Conservation (phyloP, 768 basidiomycete genomes). For the Rhodotorula diobovata region DNA sequence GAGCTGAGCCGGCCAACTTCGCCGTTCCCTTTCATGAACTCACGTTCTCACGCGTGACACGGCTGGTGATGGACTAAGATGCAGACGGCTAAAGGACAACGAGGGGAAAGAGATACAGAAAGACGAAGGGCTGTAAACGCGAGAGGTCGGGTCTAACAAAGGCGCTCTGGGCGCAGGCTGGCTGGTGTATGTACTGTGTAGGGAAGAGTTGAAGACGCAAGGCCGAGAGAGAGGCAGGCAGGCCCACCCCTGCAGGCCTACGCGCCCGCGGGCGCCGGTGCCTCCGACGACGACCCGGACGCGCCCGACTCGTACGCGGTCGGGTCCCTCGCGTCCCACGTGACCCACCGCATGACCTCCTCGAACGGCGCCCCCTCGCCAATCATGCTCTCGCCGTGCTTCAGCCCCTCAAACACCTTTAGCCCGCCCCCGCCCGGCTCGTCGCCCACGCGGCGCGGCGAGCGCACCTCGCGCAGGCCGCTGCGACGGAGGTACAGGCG, state of each 20-base stretch:
- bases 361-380: constrained; percentile 24
- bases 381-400: constrained; percentile 37
- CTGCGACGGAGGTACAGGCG: constrained; percentile 58
- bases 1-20: too few relatives aligned
- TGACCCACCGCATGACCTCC: constrained; percentile 30
- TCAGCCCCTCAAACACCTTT: constrained; percentile 30
- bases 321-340: constrained; percentile 3
- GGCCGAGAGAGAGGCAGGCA: too few relatives aligned
- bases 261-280: not conserved
- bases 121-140: too few relatives aligned
- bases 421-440: constrained; percentile 18
- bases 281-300: not conserved
- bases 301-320: constrained; percentile 6
- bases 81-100: too few relatives aligned
- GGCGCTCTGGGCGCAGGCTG: too few relatives aligned
- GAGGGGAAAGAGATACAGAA: too few relatives aligned
- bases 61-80: too few relatives aligned
- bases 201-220: too few relatives aligned
- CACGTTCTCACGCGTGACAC: too few relatives aligned
- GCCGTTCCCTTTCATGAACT: too few relatives aligned
- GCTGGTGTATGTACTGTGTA: too few relatives aligned
- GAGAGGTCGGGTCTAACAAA: too few relatives aligned
- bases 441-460: constrained; percentile 5
- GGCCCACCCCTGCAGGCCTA: not conserved
- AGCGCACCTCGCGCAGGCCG: constrained; percentile 3